These are phyloP conservation scores for Leptodermis oblonga DNA, from an alignment of 257 asterid genomes.

Conservation along the genomic window DNA sequence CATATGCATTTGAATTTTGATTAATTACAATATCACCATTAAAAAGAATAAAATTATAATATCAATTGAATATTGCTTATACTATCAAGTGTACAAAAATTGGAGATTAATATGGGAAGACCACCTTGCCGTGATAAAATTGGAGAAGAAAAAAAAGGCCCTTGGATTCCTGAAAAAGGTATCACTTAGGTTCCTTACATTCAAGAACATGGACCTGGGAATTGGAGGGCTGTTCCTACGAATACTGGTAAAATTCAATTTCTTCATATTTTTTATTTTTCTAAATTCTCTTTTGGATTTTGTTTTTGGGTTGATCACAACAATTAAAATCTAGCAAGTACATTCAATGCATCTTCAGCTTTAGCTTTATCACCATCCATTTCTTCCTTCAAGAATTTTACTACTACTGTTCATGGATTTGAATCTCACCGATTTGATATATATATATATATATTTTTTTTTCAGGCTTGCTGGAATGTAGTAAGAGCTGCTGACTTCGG, in stretches of 20 bases:
- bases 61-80: no score
- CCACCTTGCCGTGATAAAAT: conserved; percentile 75
- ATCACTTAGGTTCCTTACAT: conserved; percentile 69
- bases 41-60: no score
- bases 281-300: background rate
- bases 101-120: conserved; percentile 50
- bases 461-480: conserved; percentile 77
- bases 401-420: background rate
- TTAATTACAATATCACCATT: no score
- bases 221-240: conserved; percentile 75
- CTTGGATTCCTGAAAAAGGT: conserved; percentile 91
- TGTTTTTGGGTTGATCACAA: conserved; percentile 32
- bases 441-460: no score
- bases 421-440: background rate
- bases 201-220: conserved; percentile 77
- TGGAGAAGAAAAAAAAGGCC: conserved; percentile 79
- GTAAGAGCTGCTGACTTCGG: conserved; percentile 87
- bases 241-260: conserved; percentile 43
- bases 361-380: conserved; percentile 19
- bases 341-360: conserved; percentile 31
- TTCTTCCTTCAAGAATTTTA: conserved; percentile 19
- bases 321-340: conserved; percentile 37
- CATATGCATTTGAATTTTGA: no score
- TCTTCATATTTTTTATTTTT: no score
- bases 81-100: background rate